Conservation (phyloP, 495 filamentous ascomycete genomes). For the Aspergillus sclerotiicarbonarius region DNA sequence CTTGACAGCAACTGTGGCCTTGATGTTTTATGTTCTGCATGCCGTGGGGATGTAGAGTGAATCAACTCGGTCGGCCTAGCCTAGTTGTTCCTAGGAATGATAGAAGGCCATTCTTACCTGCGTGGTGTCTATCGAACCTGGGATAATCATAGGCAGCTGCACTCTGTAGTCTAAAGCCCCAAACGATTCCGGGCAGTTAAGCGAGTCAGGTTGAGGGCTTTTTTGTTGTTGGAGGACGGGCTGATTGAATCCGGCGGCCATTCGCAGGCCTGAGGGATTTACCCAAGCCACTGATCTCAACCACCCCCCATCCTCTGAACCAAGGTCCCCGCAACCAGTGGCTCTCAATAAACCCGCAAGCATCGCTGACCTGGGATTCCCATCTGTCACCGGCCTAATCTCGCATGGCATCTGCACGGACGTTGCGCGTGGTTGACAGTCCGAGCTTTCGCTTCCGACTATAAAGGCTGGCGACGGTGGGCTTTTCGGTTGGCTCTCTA, state of each 20-base stretch:
- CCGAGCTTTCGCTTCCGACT: not conserved
- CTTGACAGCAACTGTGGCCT: not conserved
- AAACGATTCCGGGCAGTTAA: too few species aligned
- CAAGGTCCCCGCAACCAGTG: not conserved
- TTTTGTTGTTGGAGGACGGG: not conserved
- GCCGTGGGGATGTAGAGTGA: not conserved
- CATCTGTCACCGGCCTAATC: not conserved
- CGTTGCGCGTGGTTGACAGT: slow-evolving; percentile 1
- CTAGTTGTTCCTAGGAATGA: too few species aligned
- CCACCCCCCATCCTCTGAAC: not conserved
- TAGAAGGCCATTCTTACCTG: not conserved
- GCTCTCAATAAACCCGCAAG: slow-evolving; percentile 3
- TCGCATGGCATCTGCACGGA: slow-evolving; percentile 2
- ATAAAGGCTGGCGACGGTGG: not conserved
- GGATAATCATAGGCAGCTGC: not conserved
- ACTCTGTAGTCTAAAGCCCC: not conserved
- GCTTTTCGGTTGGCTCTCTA: not conserved
- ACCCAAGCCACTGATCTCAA: slow-evolving; percentile 8
- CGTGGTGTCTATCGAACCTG: not conserved
- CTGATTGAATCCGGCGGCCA: not conserved
- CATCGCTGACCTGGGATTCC: not conserved
- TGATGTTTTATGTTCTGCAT: not conserved
- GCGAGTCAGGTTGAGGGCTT: not conserved
- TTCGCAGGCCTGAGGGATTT: slow-evolving; percentile 6
- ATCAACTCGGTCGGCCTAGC: not conserved